phyloP scores from a whole-genome alignment of 106 monocot genomes.

The Ottelia alismoides region DNA sequence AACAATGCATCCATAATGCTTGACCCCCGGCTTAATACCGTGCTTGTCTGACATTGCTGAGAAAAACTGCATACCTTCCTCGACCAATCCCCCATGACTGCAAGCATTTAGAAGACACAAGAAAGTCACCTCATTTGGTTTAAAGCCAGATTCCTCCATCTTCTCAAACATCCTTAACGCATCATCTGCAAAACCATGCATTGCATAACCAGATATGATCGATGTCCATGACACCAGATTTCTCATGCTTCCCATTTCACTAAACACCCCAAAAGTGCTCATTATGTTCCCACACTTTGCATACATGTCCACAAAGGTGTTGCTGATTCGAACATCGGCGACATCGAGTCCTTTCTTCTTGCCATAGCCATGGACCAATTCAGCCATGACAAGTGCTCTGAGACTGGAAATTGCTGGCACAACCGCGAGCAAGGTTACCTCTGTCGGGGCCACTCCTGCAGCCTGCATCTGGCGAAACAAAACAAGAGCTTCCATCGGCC shows the following conservation, averaged over 20 bases:
- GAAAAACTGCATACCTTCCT: slow-evolving; percentile 50
- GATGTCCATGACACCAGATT: slow-evolving; percentile 83
- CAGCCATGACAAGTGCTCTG: slow-evolving; percentile 19
- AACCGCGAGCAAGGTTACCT: slow-evolving; percentile 54
- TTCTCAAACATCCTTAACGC: slow-evolving; percentile 30
- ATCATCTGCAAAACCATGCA: slow-evolving; percentile 54
- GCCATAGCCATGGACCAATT: slow-evolving; percentile 36
- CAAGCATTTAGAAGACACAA: slow-evolving; percentile 62
- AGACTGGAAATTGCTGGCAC: slow-evolving; percentile 44
- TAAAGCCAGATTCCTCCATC: slow-evolving; percentile 24
- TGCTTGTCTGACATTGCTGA: slow-evolving; percentile 26
- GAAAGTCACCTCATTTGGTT: slow-evolving; percentile 54
- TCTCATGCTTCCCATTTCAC: slow-evolving; percentile 20
- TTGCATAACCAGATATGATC: slow-evolving; percentile 44
- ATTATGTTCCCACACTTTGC: slow-evolving; percentile 50
- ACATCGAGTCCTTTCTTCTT: slow-evolving; percentile 22
- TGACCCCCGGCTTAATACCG: slow-evolving; percentile 33
- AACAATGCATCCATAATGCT: slow-evolving; percentile 67
- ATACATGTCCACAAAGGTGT: slow-evolving; percentile 77
- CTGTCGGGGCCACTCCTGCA: slow-evolving; percentile 28
- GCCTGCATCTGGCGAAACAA: slow-evolving; percentile 38
- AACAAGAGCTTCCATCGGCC: slow-evolving; percentile 19
- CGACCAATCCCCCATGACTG: slow-evolving; percentile 61
- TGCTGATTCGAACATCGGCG: slow-evolving; percentile 43
- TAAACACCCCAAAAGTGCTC: slow-evolving; percentile 25